Evolutionary conservation across 1,139 yeast species (phyloP), one percentile per base, ranked within the genome.

Genomic region (Geotrichum candidum): DNA sequence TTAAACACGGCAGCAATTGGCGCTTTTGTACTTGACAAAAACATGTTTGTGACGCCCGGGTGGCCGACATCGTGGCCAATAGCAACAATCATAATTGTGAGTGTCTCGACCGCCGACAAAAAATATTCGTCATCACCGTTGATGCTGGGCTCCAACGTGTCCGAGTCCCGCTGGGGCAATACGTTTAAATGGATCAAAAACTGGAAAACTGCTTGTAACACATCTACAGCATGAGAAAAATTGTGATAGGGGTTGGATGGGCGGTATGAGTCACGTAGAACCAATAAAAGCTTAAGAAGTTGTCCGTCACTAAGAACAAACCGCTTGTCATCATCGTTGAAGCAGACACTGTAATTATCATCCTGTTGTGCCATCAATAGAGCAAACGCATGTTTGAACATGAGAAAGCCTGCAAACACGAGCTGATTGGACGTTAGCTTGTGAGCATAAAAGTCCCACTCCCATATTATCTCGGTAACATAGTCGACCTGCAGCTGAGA

Each of bases 1-100:
- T 84, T 79, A 75, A 84, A 90, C 22, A 83, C 71, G 60, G 75
- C 73, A 1, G 95, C 84, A 31, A 90, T 78, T 9, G 92, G 91
- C 0, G 96, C 82, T n/a, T 81, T 74, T 68, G 84, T 74, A 63
- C 82, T 78, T 41, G 81, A 79, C 75, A 92, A 77, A 66, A 90
- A 86, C 54, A 85, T 84, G 73, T 91, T 90, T 13, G 96, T 90
- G 23, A 91, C 86, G 1, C 98, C 99, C 0, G 99, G 98, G 73
- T 94, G 99, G 25, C 97, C 96, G 41, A 90, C 86, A 74, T 94
- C 99, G 74, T 94, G 99, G 56, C 99, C 98, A 57, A 92, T 77
- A 0, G 97, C 96, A 0, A 97, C 90, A 29, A 91, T 79, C 53
- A 90, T 79, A 33, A 90, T 76, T 0, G 86, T 83, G 54, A 86